Evolutionary conservation across 2,329 filamentous ascomycete species (phyloP).

Genomic region (Pleoardoris graminearum): DNA sequence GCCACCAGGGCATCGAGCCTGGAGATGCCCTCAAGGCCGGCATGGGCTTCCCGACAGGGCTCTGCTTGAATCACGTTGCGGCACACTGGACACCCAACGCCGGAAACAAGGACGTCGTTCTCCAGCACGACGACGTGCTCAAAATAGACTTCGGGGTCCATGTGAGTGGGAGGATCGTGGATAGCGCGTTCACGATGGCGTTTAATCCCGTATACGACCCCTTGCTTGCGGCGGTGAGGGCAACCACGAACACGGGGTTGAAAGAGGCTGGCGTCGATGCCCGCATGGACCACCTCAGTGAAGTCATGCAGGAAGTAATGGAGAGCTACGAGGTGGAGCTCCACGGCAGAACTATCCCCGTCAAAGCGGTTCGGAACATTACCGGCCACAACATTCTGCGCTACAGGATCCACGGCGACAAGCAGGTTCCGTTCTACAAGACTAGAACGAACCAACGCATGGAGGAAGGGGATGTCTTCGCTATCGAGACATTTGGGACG

Average conservation of each 20-base stretch:
- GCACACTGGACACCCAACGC: slow-evolving; percentile 86
- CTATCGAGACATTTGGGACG: slow-evolving; percentile 93
- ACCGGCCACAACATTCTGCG: slow-evolving; percentile 91
- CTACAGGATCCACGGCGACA: slow-evolving; percentile 88
- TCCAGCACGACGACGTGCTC: slow-evolving; percentile 74
- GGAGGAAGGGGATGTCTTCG: slow-evolving; percentile 94
- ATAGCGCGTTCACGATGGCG: slow-evolving; percentile 70
- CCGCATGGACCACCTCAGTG: slow-evolving; percentile 80
- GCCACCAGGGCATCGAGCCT: slow-evolving; percentile 72
- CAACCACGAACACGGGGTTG: slow-evolving; percentile 74
- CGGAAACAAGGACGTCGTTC: slow-evolving; percentile 76
- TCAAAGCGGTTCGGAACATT: slow-evolving; percentile 83
- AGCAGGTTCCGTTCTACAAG: slow-evolving; percentile 92
- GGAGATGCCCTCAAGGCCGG: slow-evolving; percentile 78
- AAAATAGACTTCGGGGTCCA: slow-evolving; percentile 74
- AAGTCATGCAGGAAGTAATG: slow-evolving; percentile 86
- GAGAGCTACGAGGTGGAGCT: slow-evolving; percentile 87
- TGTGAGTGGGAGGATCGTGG: slow-evolving; percentile 70
- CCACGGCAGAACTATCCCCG: slow-evolving; percentile 72
- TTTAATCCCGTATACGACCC: slow-evolving; percentile 70
- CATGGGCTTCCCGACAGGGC: slow-evolving; percentile 82
- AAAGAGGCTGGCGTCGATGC: slow-evolving; percentile 89
- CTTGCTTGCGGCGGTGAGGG: slow-evolving; percentile 65
- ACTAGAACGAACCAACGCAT: slow-evolving; percentile 84
- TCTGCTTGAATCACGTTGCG: slow-evolving; percentile 80